phyloP scores from a whole-genome alignment of 208 protist genomes.

The Wallacemonas sp. region DNA sequence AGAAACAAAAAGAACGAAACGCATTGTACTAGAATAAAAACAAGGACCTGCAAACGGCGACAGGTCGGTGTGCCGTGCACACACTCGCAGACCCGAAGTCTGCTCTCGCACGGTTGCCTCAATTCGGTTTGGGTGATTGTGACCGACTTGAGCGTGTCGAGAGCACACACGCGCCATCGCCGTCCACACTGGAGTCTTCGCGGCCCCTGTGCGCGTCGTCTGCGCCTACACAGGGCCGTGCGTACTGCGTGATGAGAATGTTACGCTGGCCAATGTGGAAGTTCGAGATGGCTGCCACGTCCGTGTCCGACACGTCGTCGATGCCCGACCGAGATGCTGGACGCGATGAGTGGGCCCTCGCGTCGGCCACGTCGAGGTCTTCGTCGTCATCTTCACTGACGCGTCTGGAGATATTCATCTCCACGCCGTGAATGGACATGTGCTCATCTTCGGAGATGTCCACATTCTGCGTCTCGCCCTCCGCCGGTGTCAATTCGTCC shows the following conservation, averaged over 20 bases:
- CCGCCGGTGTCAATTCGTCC: slow-evolving; percentile 29
- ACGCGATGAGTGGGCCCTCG: not conserved
- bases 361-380: not conserved
- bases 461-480: slow-evolving; percentile 29
- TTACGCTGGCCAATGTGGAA: slow-evolving; percentile 32
- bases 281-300: slow-evolving; percentile 12
- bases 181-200: no score
- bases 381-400: not conserved
- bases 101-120: no score
- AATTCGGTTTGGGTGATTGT: no score
- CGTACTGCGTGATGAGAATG: slow-evolving; percentile 21
- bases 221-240: slow-evolving; percentile 5
- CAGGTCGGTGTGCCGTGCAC: no score
- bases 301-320: slow-evolving; percentile 10
- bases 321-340: not conserved
- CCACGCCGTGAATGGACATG: slow-evolving; percentile 1
- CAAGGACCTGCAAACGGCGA: no score
- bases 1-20: no score
- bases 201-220: not conserved
- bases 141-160: no score
- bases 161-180: no score
- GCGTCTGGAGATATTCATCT: not conserved
- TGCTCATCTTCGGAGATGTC: slow-evolving; percentile 24
- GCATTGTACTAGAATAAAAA: no score
- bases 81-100: no score